Conservation (phyloP, 352 stramenopile genomes). For the Phytophthora meadii region DNA sequence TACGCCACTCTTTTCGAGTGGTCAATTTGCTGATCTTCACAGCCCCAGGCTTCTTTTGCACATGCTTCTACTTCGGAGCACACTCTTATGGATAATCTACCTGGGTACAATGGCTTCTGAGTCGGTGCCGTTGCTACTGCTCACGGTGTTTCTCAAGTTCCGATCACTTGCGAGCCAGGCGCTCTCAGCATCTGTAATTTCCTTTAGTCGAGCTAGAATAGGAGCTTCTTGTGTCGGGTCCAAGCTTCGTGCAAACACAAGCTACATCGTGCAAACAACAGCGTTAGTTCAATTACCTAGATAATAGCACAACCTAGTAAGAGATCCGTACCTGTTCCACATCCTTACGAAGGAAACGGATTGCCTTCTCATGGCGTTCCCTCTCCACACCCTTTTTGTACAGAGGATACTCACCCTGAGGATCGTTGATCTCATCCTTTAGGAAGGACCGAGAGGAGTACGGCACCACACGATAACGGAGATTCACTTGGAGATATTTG, state of each 20-base stretch:
- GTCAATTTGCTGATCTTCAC: conserved; percentile 21
- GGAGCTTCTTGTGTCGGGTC: conserved; percentile 71
- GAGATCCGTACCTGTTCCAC: conserved; percentile 74
- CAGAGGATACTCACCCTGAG: conserved; percentile 79
- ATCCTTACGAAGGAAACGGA: conserved; percentile 80
- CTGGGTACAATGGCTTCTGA: conserved; percentile 50
- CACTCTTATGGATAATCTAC: conserved; percentile 26
- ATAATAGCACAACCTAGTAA: conserved; percentile 2
- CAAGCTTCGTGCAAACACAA: conserved; percentile 78
- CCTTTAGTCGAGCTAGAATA: conserved; percentile 71
- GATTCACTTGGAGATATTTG: conserved; percentile 89
- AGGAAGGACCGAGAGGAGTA: conserved; percentile 85
- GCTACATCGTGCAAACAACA: conserved; percentile 36
- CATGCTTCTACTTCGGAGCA: conserved; percentile 13
- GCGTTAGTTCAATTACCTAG: conserved; percentile 3
- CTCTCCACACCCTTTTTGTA: conserved; percentile 83
- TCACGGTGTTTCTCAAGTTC: conserved; percentile 41
- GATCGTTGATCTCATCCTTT: conserved; percentile 89
- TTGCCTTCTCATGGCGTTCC: conserved; percentile 81
- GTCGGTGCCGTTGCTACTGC: conserved; percentile 27
- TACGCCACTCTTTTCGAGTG: conserved; percentile 29
- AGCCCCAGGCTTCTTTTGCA: conserved; percentile 21
- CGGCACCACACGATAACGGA: conserved; percentile 82
- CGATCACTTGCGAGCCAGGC: conserved; percentile 74
- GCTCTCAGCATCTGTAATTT: conserved; percentile 69